Conservation (phyloP, 208 protist genomes). For the Crithidia expoeki region DNA sequence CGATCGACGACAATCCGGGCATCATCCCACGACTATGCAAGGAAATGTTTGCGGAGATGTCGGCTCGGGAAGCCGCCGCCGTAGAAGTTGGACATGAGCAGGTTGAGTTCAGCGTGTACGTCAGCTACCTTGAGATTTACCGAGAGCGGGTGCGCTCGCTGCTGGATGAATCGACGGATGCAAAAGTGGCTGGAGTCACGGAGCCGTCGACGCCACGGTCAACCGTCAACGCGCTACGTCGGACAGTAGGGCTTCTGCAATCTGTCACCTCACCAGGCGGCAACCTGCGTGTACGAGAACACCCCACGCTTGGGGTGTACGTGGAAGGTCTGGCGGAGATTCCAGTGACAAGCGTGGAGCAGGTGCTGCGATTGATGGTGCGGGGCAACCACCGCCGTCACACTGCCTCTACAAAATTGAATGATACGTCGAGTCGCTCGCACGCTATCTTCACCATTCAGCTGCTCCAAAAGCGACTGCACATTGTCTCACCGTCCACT, state of each 20-base stretch:
- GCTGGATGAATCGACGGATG: constrained; percentile 37
- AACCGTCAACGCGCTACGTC: constrained; percentile 14
- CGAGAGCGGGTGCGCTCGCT: constrained; percentile 87
- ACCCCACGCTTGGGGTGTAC: constrained; percentile 79
- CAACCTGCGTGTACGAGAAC: constrained; percentile 71
- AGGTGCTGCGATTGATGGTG: constrained; percentile 74
- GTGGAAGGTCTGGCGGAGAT: constrained; percentile 78
- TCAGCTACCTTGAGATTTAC: constrained; percentile 94
- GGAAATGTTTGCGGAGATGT: constrained; percentile 74
- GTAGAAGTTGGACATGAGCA: constrained; percentile 22
- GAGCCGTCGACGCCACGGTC: constrained; percentile 16
- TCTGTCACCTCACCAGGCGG: constrained; percentile 21
- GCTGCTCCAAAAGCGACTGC: constrained; percentile 56
- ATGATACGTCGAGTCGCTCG: constrained; percentile 94
- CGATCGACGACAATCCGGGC: constrained; percentile 65
- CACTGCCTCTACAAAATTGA: constrained; percentile 94
- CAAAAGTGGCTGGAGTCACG: background rate
- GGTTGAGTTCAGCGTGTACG: constrained; percentile 68
- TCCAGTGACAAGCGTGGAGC: constrained; percentile 53
- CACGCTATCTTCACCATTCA: constrained; percentile 97
- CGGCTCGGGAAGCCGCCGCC: constrained; percentile 15
- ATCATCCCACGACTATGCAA: constrained; percentile 83
- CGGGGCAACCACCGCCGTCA: constrained; percentile 71
- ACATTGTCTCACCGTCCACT: background rate
- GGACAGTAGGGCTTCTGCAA: background rate